Evolutionary conservation across 2,329 filamentous ascomycete genomes (phyloP), one percentile per base, ranked within the genome.

Genomic region (Parastagonospora nodorum): DNA sequence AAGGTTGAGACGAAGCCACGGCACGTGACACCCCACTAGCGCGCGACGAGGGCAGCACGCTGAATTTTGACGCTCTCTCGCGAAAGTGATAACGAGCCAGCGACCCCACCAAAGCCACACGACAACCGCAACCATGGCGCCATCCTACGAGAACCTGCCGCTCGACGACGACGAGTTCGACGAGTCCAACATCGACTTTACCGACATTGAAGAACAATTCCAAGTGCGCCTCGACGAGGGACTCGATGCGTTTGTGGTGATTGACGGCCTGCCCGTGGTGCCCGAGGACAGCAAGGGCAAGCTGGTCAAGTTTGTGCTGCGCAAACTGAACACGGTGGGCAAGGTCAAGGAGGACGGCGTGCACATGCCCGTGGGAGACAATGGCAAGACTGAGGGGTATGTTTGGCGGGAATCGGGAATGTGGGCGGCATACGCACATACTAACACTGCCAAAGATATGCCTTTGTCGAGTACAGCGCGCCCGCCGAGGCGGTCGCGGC

Each of bases 151-250:
- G 73, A 89, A 92, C 70, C 83, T 97, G 73, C 88, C 89, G 45
- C 72, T 78, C 76, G 92, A 96, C 76, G 90, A 93, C 68, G 90
- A 96, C 75, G 88, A 93, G 75, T 91, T 94, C 69, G 92, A 96
- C 74, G 88, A 94, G 78, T 88, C 92, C 72, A 92, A 97, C 74
- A 88, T 97, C 76, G 93, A 97, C 75, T 91, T 96, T 75, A 93
- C 90, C 66, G 93, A 99, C 78, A 84, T 99, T 64, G 85, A 88
- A 74, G 92, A 95, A 75, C 91, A 95, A 77, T 97, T 92, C 74
- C 92, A 97, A 78, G 92, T 97, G 57, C 90, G 93, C 74, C 83
- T 97, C 61, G 94, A 99, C 75, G 90, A 96, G 76, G 94, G 94
- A 51, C 88, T 97, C 68, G 94, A 99, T 74, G 89, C 92, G 59